These are phyloP conservation scores for Rhizopus delemar DNA, from an alignment of 371 early-diverging fungal genomes.

Conservation along the genomic window DNA sequence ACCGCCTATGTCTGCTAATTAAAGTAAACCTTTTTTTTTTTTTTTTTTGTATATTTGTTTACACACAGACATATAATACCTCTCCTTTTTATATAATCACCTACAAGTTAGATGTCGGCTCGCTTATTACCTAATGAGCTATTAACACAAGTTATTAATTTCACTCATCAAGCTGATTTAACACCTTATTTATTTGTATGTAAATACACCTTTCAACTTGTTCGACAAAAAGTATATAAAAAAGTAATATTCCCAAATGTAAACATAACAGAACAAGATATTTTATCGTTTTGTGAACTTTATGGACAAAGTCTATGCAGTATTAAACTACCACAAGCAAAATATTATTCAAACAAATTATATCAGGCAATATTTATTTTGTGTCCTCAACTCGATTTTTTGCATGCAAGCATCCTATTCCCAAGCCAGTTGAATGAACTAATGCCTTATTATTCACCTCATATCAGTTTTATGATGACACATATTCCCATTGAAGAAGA, in stretches of 20 bases:
- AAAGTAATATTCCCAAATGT: conserved; percentile 46
- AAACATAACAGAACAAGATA: conserved; percentile 19
- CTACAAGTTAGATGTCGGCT: no score
- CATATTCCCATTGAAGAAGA: conserved; percentile 24
- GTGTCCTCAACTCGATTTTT: conserved; percentile 36
- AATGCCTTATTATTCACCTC: conserved; percentile 1
- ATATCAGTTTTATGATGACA: conserved; percentile 37
- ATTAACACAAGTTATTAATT: conserved; percentile 12
- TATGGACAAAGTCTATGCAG: conserved; percentile 38
- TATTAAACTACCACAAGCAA: conserved; percentile 40
- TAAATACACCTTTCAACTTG: conserved; percentile 33
- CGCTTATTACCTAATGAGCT: conserved; percentile 17
- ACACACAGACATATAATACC: background rate
- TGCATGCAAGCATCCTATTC: conserved; percentile 33
- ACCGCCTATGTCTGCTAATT: no score
- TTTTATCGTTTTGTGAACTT: conserved; percentile 36
- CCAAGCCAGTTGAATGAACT: conserved; percentile 22
- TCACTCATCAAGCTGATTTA: conserved; percentile 12
- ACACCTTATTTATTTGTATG: conserved; percentile 12
- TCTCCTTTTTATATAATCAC: background rate
- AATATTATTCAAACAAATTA: conserved; percentile 28
- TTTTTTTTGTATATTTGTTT: background rate
- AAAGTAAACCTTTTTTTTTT: no score
- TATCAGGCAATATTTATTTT: conserved; percentile 24
- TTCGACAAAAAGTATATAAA: conserved; percentile 35